These are phyloP conservation scores for Podaxis pistillaris DNA, from an alignment of 768 basidiomycete species.

Conservation along the genomic window DNA sequence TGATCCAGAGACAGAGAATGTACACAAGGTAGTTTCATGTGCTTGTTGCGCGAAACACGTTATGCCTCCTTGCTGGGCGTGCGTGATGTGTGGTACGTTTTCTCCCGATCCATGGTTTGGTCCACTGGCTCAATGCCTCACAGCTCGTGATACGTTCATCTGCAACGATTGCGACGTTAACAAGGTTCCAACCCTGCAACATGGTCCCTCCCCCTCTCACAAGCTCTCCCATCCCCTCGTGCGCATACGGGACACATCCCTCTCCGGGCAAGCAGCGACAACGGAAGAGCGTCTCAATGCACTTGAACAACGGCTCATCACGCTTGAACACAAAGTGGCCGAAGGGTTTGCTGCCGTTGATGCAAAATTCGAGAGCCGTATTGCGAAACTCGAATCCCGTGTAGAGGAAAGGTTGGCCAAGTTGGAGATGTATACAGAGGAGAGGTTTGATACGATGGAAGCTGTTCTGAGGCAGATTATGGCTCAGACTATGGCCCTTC, in stretches of 20 bases:
- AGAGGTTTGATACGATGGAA: slow-evolving; percentile 24
- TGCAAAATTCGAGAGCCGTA: slow-evolving; percentile 24
- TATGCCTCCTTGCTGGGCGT: slow-evolving; percentile 23
- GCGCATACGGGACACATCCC: slow-evolving; percentile 23
- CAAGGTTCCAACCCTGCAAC: slow-evolving; percentile 9
- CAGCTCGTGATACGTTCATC: slow-evolving; percentile 29
- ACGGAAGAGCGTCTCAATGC: slow-evolving; percentile 25
- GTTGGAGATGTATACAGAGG: slow-evolving; percentile 24
- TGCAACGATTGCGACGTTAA: slow-evolving; percentile 29
- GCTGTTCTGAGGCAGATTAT: slow-evolving; percentile 25
- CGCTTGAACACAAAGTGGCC: slow-evolving; percentile 27
- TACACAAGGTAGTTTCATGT: slow-evolving; percentile 13
- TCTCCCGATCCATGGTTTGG: neutral
- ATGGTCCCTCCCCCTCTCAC: slow-evolving; percentile 19
- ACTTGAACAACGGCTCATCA: slow-evolving; percentile 29
- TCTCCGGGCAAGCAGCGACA: slow-evolving; percentile 17
- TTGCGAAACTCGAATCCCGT: slow-evolving; percentile 23
- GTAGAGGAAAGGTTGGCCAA: slow-evolving; percentile 24
- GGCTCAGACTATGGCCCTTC: slow-evolving; percentile 28
- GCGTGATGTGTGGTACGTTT: slow-evolving; percentile 22
- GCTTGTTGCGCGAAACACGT: slow-evolving; percentile 22
- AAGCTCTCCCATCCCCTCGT: slow-evolving; percentile 27
- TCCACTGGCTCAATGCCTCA: neutral
- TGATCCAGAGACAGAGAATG: neutral
- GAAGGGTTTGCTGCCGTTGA: slow-evolving; percentile 25